A percentile compares a stretch with the other conserved stretches of the same genome.
Evolutionary conservation across 441 rosid species (phyloP).

Genomic region (Corymbia calophylla): DNA sequence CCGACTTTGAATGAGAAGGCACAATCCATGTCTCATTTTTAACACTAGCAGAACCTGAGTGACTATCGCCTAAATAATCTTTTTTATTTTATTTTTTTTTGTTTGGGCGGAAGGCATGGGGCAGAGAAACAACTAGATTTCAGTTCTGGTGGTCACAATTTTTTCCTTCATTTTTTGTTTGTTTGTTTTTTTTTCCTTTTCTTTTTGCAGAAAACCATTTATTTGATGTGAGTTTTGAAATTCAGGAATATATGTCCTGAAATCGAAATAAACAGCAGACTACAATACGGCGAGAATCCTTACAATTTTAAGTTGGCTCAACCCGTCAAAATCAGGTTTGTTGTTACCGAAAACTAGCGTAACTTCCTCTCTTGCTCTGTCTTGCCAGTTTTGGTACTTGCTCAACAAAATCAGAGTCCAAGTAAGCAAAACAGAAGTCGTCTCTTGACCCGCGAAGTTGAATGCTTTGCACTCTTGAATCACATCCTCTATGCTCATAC

Average conservation of each 20-base stretch:
- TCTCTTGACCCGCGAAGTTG: background rate
- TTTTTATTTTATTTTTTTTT: no score
- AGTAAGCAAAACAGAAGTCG: background rate
- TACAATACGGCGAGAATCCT: background rate
- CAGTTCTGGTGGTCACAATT: background rate
- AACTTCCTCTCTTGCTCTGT: background rate
- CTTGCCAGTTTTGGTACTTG: background rate
- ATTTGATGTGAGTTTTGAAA: background rate
- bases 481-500: background rate
- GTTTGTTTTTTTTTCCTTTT: background rate
- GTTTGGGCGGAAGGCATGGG: no score
- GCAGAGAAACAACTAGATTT: rapidly evolving
- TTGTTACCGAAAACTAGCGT: background rate
- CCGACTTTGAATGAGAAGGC: background rate
- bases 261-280: background rate
- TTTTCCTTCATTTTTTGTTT: background rate
- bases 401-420: background rate
- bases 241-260: background rate
- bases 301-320: background rate
- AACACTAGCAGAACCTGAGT: background rate
- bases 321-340: background rate
- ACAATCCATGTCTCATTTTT: background rate
- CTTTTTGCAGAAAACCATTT: background rate
- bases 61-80: background rate
- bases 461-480: background rate